Percentiles rank a stretch among this genome's conserved stretches.
Conservation (phyloP, 106 monocot species). For the Dendrobium huoshanense region DNA sequence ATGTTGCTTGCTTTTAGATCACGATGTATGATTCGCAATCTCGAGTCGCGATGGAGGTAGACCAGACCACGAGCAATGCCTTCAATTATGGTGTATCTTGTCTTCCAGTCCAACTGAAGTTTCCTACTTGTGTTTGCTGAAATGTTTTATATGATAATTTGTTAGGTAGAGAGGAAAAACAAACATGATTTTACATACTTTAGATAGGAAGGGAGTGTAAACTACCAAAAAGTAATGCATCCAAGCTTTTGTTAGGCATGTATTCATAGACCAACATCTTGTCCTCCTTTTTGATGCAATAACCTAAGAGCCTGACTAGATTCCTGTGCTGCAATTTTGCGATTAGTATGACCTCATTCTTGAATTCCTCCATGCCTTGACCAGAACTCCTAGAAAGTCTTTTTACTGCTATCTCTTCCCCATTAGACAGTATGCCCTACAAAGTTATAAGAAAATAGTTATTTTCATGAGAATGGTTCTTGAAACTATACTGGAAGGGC, state of each 20-base stretch:
- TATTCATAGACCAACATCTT: constrained; percentile 39
- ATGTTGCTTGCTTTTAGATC: constrained; percentile 48
- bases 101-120: constrained; percentile 23
- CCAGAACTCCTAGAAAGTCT: constrained; percentile 36
- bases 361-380: constrained; percentile 45
- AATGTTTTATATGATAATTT: not conserved
- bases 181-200: not conserved
- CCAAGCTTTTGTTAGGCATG: constrained; percentile 45
- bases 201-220: not conserved
- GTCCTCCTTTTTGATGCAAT: constrained; percentile 36
- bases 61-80: constrained; percentile 40
- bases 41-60: constrained; percentile 49
- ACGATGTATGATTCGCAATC: constrained; percentile 42
- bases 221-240: constrained; percentile 34
- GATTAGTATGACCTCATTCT: constrained; percentile 42
- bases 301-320: constrained; percentile 42
- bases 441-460: not conserved
- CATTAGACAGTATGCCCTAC: constrained; percentile 32
- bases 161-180: not conserved
- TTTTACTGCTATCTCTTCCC: constrained; percentile 44
- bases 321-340: constrained; percentile 46
- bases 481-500: not conserved
- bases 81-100: constrained; percentile 36
- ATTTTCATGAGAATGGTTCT: not conserved
- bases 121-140: constrained; percentile 21